Evolutionary conservation across 768 basidiomycete species (phyloP).

Genomic region (Panellus pusillus): DNA sequence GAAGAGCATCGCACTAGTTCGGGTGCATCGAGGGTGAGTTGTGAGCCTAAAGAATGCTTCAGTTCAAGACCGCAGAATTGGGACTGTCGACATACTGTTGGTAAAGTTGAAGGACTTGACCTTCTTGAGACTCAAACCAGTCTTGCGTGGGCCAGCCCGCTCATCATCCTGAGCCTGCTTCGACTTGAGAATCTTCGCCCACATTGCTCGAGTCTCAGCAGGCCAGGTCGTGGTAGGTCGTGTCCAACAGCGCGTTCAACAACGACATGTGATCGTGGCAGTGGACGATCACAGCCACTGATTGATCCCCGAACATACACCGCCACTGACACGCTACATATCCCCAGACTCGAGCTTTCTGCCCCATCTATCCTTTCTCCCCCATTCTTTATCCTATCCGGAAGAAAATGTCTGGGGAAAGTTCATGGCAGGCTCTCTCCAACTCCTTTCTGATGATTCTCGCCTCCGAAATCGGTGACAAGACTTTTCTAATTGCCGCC

Average conservation of each 20-base stretch:
- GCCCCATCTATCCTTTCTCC: not conserved
- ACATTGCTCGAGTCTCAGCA: slow-evolving; percentile 5
- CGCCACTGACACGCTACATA: no score
- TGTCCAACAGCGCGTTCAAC: not conserved
- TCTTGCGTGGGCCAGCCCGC: slow-evolving; percentile 40
- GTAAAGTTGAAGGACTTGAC: slow-evolving; percentile 43
- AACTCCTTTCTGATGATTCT: slow-evolving; percentile 92
- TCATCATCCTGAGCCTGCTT: slow-evolving; percentile 18
- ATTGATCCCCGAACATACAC: no score
- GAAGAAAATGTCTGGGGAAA: slow-evolving; percentile 26
- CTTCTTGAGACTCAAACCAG: slow-evolving; percentile 42
- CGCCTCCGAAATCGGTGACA: slow-evolving; percentile 93
- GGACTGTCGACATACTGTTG: slow-evolving; percentile 34
- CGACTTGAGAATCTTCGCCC: slow-evolving; percentile 20
- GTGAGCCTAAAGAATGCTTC: slow-evolving; percentile 25
- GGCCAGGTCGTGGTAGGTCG: no score
- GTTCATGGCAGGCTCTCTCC: slow-evolving; percentile 54
- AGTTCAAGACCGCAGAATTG: slow-evolving; percentile 27
- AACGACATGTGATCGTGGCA: slow-evolving; percentile 5
- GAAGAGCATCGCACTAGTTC: slow-evolving; percentile 14
- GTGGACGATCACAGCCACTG: not conserved
- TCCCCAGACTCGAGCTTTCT: no score
- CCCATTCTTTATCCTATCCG: not conserved
- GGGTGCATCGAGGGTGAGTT: slow-evolving; percentile 20
- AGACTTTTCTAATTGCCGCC: slow-evolving; percentile 86